These are phyloP conservation scores for Punica granatum DNA, from an alignment of 345 rosid species.

Conservation along the genomic window DNA sequence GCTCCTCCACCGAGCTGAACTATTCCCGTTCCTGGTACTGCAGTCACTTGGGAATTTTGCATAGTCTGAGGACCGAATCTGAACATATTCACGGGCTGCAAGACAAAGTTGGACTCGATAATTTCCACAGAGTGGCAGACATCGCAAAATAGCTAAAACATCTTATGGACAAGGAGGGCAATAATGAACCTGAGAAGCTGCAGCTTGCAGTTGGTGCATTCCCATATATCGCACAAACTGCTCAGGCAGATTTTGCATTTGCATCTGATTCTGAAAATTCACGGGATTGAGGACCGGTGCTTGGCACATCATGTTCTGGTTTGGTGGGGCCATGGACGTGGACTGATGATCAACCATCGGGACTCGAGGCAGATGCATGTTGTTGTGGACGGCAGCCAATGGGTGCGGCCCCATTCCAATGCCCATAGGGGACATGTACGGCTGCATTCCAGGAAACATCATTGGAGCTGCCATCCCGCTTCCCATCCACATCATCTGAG, in stretches of 20 bases:
- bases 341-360: conserved; percentile 39
- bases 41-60: conserved; percentile 23
- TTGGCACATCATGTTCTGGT: conserved; percentile 30
- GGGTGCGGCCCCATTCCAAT: conserved; percentile 36
- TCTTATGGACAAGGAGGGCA: neutral
- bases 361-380: conserved; percentile 34
- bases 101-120: neutral
- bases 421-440: conserved; percentile 43
- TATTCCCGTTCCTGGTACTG: conserved; percentile 16
- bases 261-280: conserved; percentile 33
- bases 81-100: conserved; percentile 48
- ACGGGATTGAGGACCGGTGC: conserved; percentile 31
- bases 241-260: conserved; percentile 27
- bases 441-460: conserved; percentile 81
- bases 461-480: conserved; percentile 66
- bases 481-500: conserved; percentile 89
- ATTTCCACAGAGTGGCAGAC: neutral
- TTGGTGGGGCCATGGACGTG: conserved; percentile 29
- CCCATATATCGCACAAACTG: conserved; percentile 42
- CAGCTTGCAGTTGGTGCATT: conserved; percentile 38
- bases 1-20: conserved; percentile 17
- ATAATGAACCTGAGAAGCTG: conserved; percentile 32
- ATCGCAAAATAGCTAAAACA: neutral
- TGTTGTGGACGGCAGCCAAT: conserved; percentile 24
- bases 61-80: conserved; percentile 31